phyloP scores from a whole-genome alignment of 2,329 filamentous ascomycete genomes.

The Neofusicoccum umdonicola region DNA sequence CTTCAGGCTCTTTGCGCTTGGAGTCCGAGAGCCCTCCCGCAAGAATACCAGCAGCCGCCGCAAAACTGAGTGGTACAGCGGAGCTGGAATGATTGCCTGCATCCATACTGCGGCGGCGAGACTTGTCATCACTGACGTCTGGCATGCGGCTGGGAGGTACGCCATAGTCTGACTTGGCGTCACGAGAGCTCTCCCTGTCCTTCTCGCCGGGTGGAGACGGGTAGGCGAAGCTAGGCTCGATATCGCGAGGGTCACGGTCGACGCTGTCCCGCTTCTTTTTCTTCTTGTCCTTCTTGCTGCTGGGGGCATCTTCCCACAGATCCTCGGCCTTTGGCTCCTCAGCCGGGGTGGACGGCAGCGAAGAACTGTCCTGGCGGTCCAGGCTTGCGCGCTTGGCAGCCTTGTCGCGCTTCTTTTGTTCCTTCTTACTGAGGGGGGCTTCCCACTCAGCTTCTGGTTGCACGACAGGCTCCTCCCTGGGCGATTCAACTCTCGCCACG shows the following conservation, averaged over 20 bases:
- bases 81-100: not conserved
- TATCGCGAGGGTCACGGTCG: slow-evolving; percentile 34
- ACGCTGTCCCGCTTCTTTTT: slow-evolving; percentile 29
- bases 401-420: slow-evolving; percentile 27
- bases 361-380: not conserved
- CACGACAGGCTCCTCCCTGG: slow-evolving; percentile 28
- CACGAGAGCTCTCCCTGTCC: not conserved
- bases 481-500: slow-evolving; percentile 19
- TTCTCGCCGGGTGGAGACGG: not conserved
- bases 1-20: not conserved
- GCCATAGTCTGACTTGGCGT: not conserved
- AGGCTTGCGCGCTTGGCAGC: slow-evolving; percentile 15
- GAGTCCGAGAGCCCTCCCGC: slow-evolving; percentile 3
- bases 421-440: slow-evolving; percentile 22
- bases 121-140: not conserved
- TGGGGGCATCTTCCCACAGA: slow-evolving; percentile 16
- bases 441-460: slow-evolving; percentile 25
- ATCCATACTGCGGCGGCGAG: not conserved
- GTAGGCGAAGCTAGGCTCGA: slow-evolving; percentile 20
- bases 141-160: not conserved
- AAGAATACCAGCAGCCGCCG: slow-evolving; percentile 1
- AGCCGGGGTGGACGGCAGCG: slow-evolving; percentile 2
- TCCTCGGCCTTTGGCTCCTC: slow-evolving; percentile 19
- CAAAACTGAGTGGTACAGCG: not conserved
- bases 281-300: slow-evolving; percentile 30